Evolutionary conservation across 352 stramenopile genomes (phyloP).

Genomic region (Globisporangium camurandrum): DNA sequence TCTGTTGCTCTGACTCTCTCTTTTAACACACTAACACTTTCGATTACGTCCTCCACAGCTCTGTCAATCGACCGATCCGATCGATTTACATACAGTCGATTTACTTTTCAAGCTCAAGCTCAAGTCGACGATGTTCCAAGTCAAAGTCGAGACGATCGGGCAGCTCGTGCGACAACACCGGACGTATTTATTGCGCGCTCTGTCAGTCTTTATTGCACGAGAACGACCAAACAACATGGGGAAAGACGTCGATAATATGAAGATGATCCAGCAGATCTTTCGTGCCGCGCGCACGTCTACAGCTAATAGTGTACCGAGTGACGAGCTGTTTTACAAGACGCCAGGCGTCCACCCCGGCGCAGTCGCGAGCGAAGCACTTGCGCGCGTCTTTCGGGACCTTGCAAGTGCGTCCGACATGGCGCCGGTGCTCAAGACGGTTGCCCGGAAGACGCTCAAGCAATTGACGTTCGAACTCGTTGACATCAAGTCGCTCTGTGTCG

Average conservation of each 20-base stretch:
- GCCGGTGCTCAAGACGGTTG: conserved; percentile 76
- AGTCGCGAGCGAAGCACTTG: conserved; percentile 62
- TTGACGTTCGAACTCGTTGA: conserved; percentile 79
- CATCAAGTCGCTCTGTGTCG: conserved; percentile 70
- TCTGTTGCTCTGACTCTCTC: background rate
- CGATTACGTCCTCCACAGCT: conserved; percentile 14
- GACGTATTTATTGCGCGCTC: conserved; percentile 57
- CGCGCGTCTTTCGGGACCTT: conserved; percentile 76
- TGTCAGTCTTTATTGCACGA: conserved; percentile 63
- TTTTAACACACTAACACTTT: background rate
- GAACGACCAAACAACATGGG: conserved; percentile 79
- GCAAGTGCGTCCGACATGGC: conserved; percentile 62
- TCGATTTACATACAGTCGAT: conserved; percentile 62
- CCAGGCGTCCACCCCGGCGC: conserved; percentile 47
- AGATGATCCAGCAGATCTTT: conserved; percentile 87
- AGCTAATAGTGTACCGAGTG: conserved; percentile 14
- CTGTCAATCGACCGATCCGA: conserved; percentile 47
- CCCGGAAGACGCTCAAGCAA: conserved; percentile 81
- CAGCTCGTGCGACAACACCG: conserved; percentile 67
- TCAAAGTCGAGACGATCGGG: conserved; percentile 79
- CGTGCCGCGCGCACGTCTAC: conserved; percentile 35
- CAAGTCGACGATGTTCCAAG: conserved; percentile 85
- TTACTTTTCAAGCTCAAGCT: conserved; percentile 77
- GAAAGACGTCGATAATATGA: conserved; percentile 86
- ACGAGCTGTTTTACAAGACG: conserved; percentile 57